A percentile compares a stretch with the other conserved stretches of the same genome.
Evolutionary conservation across 441 rosid species (phyloP).

Genomic region (Kokia cookei): DNA sequence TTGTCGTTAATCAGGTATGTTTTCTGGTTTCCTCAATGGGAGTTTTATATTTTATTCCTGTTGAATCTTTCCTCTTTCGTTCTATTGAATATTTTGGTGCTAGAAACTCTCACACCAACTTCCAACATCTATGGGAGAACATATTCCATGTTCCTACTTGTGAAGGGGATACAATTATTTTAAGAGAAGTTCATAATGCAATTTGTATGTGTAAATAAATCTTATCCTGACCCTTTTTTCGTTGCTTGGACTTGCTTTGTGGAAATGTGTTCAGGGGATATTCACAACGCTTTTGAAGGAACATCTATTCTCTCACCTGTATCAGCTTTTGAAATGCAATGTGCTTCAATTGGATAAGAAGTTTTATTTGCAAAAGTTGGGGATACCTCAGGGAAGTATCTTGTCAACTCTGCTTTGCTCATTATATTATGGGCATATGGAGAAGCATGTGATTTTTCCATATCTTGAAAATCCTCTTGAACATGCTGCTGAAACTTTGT

Average conservation of each 20-base stretch:
- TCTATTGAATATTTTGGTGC: neutral
- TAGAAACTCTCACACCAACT: neutral
- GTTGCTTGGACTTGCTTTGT: neutral
- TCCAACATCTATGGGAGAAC: neutral
- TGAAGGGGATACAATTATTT: neutral
- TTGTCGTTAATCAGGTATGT: slow-evolving; percentile 58
- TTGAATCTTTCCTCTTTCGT: neutral
- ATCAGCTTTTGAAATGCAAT: slow-evolving; percentile 62
- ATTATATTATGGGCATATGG: slow-evolving; percentile 80
- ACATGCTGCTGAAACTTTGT: slow-evolving; percentile 15
- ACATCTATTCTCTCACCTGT: slow-evolving; percentile 32
- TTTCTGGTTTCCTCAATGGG: neutral
- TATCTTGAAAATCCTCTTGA: slow-evolving; percentile 39
- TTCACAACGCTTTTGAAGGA: slow-evolving; percentile 27
- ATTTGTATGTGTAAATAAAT: neutral
- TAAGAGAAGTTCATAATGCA: neutral
- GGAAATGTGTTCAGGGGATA: slow-evolving; percentile 40
- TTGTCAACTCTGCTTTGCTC: slow-evolving; percentile 78
- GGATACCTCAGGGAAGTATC: slow-evolving; percentile 90
- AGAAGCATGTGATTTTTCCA: slow-evolving; percentile 65
- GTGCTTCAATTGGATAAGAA: slow-evolving; percentile 45
- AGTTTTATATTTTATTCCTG: neutral
- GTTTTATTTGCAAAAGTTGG: slow-evolving; percentile 57
- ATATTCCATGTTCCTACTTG: neutral
- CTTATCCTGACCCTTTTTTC: neutral